Evolutionary conservation across 345 rosid species (phyloP).

Genomic region (Moricandia moricandioides): DNA sequence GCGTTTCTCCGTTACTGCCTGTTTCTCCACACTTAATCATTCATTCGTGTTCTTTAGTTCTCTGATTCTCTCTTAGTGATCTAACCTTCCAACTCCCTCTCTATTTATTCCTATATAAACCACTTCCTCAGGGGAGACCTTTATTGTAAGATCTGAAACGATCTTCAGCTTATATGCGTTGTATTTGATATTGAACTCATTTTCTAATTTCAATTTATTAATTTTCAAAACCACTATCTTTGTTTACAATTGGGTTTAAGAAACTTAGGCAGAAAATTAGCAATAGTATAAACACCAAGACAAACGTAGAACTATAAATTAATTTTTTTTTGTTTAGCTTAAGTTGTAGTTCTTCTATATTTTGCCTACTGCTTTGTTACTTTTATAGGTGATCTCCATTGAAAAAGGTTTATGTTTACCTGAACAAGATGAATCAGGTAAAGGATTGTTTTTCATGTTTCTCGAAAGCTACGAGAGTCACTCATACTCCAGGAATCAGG

Average conservation of each 20-base stretch:
- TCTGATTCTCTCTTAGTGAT: too few species aligned
- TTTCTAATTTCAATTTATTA: neutral
- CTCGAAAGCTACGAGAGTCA: conserved; percentile 70
- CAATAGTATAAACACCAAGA: neutral
- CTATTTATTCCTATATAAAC: too few species aligned
- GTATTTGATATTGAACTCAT: neutral
- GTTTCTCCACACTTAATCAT: too few species aligned
- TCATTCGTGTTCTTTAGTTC: too few species aligned
- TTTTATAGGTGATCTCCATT: neutral
- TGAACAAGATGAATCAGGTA: neutral
- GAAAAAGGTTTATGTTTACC: neutral
- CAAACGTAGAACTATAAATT: too few species aligned
- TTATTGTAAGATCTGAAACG: too few species aligned
- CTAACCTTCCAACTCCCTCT: too few species aligned
- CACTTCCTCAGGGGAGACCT: too few species aligned
- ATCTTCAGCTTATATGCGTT: too few species aligned
- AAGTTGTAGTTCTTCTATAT: neutral
- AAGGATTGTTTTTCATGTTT: neutral
- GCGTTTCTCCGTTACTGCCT: too few species aligned
- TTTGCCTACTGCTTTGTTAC: neutral
- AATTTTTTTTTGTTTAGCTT: too few species aligned
- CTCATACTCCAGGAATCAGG: conserved; percentile 57
- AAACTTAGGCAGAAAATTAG: neutral
- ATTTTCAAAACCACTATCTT: neutral
- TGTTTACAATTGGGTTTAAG: neutral